Percentiles rank a stretch among this genome's conserved stretches.
phyloP scores from a whole-genome alignment of 2,329 filamentous ascomycete species.

The Lecanicillium sp. region DNA sequence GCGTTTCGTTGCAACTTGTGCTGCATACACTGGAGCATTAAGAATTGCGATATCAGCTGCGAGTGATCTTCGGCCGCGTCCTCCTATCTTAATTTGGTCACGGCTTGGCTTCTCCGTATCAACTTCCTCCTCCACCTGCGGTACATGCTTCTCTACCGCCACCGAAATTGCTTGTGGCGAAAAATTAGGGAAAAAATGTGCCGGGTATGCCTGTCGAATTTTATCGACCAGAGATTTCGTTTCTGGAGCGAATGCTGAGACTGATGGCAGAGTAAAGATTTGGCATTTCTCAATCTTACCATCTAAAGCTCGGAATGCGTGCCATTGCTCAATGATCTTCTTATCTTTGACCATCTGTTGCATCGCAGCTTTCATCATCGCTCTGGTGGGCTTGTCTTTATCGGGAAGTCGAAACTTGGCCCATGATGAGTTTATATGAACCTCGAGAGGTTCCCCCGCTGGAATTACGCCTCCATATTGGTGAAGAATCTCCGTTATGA shows the following conservation, averaged over 20 bases:
- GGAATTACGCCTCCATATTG: conserved; percentile 42
- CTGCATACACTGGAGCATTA: conserved; percentile 45
- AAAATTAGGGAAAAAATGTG: conserved; percentile 9
- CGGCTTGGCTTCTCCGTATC: conserved; percentile 21
- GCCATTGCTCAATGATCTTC: conserved; percentile 34
- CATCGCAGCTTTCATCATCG: conserved; percentile 33
- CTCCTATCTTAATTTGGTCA: conserved; percentile 13
- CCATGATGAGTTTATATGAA: conserved; percentile 27
- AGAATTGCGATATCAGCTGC: conserved; percentile 42
- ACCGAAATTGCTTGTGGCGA: no score
- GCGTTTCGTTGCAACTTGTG: conserved; percentile 30
- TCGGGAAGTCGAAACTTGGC: conserved; percentile 32
- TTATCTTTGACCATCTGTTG: conserved; percentile 33
- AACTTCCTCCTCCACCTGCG: conserved; percentile 27
- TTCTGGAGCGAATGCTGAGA: conserved; percentile 37
- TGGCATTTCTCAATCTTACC: conserved; percentile 40
- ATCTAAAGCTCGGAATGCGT: conserved; percentile 36
- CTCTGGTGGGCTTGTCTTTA: conserved; percentile 35
- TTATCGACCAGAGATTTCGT: conserved; percentile 38
- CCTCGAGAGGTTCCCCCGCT: conserved; percentile 36
- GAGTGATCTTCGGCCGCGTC: conserved; percentile 29
- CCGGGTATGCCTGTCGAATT: conserved; percentile 42
- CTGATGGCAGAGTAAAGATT: conserved; percentile 36
- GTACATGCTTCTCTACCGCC: no score
- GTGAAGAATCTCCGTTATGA: conserved; percentile 25